phyloP scores from a whole-genome alignment of 805 yeast genomes.

The Ogataea henricii region DNA sequence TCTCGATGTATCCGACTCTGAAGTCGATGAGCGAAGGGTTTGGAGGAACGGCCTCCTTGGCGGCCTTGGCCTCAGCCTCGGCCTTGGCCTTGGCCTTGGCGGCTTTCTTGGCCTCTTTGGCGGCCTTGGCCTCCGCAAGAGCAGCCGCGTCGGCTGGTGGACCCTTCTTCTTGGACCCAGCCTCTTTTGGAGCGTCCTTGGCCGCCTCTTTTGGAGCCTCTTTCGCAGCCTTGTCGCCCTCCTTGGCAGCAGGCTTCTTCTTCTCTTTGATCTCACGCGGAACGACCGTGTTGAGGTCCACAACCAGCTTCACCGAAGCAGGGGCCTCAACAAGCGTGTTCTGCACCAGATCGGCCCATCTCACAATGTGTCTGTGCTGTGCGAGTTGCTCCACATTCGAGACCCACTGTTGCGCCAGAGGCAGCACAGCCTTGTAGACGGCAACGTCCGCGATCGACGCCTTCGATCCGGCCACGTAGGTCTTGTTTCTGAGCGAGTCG shows the following conservation, averaged over 20 bases:
- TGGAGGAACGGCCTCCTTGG: slow-evolving; percentile 55
- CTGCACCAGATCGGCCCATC: slow-evolving; percentile 93
- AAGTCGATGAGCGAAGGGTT: slow-evolving; percentile 86
- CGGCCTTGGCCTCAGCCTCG: slow-evolving; percentile 51
- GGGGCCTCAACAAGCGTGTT: slow-evolving; percentile 52
- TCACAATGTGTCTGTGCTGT: slow-evolving; percentile 75
- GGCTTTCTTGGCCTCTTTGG: slow-evolving; percentile 43
- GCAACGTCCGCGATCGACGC: slow-evolving; percentile 72
- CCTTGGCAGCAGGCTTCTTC: slow-evolving; percentile 34
- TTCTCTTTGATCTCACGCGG: slow-evolving; percentile 55
- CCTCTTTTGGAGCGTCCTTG: slow-evolving; percentile 5
- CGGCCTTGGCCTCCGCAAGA: slow-evolving; percentile 35
- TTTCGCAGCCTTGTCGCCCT: slow-evolving; percentile 18
- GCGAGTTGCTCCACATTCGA: slow-evolving; percentile 55
- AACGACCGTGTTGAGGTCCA: slow-evolving; percentile 62
- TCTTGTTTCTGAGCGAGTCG: slow-evolving; percentile 62
- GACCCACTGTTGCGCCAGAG: slow-evolving; percentile 55
- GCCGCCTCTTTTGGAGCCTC: slow-evolving; percentile 11
- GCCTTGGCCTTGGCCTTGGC: slow-evolving; percentile 61
- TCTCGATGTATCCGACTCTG: slow-evolving; percentile 95
- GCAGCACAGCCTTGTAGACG: slow-evolving; percentile 66
- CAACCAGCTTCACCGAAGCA: slow-evolving; percentile 50
- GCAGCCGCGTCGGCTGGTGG: slow-evolving; percentile 34
- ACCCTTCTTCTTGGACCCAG: slow-evolving; percentile 18
- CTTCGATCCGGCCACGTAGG: slow-evolving; percentile 68